phyloP scores from a whole-genome alignment of 1,139 yeast genomes.

The Sugiyamaella xylanicola region DNA sequence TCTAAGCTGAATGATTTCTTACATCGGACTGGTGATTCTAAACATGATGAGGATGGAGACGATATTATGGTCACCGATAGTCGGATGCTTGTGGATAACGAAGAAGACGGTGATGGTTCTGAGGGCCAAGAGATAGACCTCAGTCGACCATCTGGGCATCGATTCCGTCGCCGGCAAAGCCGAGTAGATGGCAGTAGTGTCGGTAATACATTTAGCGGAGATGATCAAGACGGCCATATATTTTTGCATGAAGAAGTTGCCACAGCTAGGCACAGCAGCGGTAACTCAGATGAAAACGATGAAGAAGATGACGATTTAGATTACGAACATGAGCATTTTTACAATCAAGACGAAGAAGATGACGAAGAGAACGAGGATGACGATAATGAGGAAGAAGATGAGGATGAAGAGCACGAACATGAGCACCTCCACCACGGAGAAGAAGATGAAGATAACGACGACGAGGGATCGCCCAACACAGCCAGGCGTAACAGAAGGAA shows the following conservation, averaged over 20 bases:
- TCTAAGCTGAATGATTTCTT: constrained; percentile 23
- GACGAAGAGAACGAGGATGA: constrained; percentile 24
- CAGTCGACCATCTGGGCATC: constrained; percentile 16
- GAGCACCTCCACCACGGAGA: constrained; percentile 17
- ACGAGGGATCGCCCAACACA: constrained; percentile 20
- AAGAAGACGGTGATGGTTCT: constrained; percentile 16
- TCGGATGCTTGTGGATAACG: constrained; percentile 30
- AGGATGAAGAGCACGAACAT: constrained; percentile 23
- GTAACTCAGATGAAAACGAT: constrained; percentile 24
- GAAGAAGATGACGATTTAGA: constrained; percentile 27
- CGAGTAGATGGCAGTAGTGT: constrained; percentile 13
- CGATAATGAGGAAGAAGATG: constrained; percentile 27
- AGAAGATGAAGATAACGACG: constrained; percentile 25
- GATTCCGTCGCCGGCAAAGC: constrained; percentile 19
- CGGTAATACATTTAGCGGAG: not conserved
- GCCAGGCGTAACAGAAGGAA: constrained; percentile 20
- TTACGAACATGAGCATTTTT: constrained; percentile 27
- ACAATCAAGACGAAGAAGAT: constrained; percentile 28
- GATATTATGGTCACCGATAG: constrained; percentile 29
- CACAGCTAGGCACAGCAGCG: constrained; percentile 24
- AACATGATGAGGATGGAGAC: constrained; percentile 34
- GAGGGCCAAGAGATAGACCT: constrained; percentile 16
- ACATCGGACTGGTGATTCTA: constrained; percentile 34
- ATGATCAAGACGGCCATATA: constrained; percentile 10
- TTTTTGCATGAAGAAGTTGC: constrained; percentile 25